Evolutionary conservation across 176 grass and related monocot species (phyloP).

Genomic region (Oryza meyeriana): DNA sequence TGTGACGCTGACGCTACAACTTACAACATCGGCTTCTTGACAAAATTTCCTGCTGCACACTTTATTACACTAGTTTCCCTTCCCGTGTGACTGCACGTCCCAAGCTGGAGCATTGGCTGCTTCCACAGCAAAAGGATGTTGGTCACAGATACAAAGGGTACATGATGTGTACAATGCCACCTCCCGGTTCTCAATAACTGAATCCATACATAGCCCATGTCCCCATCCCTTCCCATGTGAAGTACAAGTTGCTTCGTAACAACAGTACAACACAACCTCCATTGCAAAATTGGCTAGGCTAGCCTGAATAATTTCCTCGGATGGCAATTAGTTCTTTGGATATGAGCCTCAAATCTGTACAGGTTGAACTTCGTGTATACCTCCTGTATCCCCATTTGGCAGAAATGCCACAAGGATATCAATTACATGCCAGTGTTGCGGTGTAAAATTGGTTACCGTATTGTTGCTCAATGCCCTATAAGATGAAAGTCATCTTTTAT

Average conservation of each 20-base stretch:
- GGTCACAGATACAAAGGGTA: neutral
- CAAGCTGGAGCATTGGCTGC: neutral
- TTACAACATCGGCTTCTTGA: neutral
- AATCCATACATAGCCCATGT: neutral
- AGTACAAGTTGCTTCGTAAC: neutral
- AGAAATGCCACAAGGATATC: neutral
- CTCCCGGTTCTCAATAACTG: neutral
- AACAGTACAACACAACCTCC: neutral
- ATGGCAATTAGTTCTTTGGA: neutral
- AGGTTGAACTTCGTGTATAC: neutral
- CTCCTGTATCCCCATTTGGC: neutral
- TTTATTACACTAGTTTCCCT: slow-evolving; percentile 3
- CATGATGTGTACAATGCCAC: neutral
- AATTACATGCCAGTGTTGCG: neutral
- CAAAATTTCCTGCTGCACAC: neutral
- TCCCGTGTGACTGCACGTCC: neutral
- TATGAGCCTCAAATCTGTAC: neutral
- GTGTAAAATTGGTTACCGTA: slow-evolving; percentile 20
- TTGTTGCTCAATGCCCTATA: slow-evolving; percentile 35
- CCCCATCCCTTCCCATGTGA: neutral
- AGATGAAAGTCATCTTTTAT: slow-evolving; percentile 50
- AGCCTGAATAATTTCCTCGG: neutral
- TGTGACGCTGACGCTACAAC: neutral
- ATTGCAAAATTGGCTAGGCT: neutral
- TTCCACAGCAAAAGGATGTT: neutral